phyloP scores from a whole-genome alignment of 2,329 filamentous ascomycete genomes.

The Incumbomyces delicatus region DNA sequence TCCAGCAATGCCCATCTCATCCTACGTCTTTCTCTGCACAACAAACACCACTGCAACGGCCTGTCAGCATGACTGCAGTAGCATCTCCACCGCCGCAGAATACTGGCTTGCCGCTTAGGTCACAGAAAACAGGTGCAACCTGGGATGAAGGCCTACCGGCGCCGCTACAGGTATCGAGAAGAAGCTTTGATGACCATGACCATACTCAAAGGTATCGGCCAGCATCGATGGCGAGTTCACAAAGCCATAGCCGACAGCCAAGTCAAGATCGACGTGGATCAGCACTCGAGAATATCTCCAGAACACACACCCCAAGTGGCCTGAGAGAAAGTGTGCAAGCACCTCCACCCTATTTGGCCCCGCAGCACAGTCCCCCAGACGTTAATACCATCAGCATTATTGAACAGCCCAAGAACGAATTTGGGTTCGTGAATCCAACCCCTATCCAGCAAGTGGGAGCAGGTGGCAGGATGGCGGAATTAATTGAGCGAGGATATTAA shows the following conservation, averaged over 20 bases:
- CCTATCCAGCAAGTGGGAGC: slow-evolving; percentile 7
- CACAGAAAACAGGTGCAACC: slow-evolving; percentile 15
- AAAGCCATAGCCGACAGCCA: slow-evolving; percentile 3
- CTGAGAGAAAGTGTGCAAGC: slow-evolving; percentile 11
- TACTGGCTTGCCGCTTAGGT: slow-evolving; percentile 7
- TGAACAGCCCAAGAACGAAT: slow-evolving; percentile 6
- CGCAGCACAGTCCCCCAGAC: not conserved
- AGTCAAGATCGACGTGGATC: slow-evolving; percentile 1
- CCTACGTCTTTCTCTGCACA: not conserved
- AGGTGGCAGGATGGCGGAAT: slow-evolving; percentile 18
- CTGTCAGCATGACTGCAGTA: slow-evolving; percentile 8
- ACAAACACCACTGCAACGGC: not conserved
- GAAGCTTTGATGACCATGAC: slow-evolving; percentile 17
- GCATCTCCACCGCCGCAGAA: slow-evolving; percentile 6
- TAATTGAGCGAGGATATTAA: slow-evolving; percentile 14
- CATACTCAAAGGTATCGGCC: slow-evolving; percentile 6
- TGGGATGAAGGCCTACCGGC: slow-evolving; percentile 19
- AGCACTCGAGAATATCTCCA: not conserved
- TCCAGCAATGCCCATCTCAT: not conserved
- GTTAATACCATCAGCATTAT: not conserved
- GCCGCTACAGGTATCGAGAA: slow-evolving; percentile 13
- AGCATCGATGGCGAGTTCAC: slow-evolving; percentile 9
- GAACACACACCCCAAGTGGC: slow-evolving; percentile 5
- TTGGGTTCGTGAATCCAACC: slow-evolving; percentile 3
- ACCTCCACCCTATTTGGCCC: slow-evolving; percentile 1